These are phyloP conservation scores for Ustilago shanxiensis DNA, from an alignment of 1,284 basidiomycete species.

Conservation along the genomic window DNA sequence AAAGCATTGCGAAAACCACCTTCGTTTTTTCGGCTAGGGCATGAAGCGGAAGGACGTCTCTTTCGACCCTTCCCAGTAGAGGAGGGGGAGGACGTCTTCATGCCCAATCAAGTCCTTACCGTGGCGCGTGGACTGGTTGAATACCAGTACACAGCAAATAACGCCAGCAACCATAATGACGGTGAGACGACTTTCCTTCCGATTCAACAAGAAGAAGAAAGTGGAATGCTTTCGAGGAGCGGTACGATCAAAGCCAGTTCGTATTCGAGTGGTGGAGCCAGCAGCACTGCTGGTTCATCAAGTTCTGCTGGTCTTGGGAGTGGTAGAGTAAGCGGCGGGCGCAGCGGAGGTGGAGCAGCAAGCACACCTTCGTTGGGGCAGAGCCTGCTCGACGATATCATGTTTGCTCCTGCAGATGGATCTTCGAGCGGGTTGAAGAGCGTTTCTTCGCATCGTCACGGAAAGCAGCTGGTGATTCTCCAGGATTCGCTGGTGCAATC, in stretches of 20 bases:
- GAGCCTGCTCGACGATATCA: conserved; percentile 33
- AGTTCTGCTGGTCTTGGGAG: background rate
- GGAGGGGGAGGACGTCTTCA: conserved; percentile 40
- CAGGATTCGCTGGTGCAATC: conserved; percentile 60
- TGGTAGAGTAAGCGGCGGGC: conserved; percentile 1
- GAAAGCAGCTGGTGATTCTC: conserved; percentile 57
- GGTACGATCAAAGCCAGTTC: conserved; percentile 24
- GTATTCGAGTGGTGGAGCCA: background rate
- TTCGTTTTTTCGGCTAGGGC: conserved; percentile 60
- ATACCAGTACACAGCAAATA: conserved; percentile 33
- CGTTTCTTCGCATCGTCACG: conserved; percentile 35
- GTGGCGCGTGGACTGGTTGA: conserved; percentile 52
- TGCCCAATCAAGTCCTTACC: conserved; percentile 52
- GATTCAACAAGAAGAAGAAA: background rate
- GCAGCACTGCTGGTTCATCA: background rate
- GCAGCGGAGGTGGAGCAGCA: conserved; percentile 13
- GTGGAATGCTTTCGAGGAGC: conserved; percentile 14
- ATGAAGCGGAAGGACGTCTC: conserved; percentile 54
- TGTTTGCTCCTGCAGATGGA: conserved; percentile 34
- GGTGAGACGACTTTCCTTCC: conserved; percentile 25
- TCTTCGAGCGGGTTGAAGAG: conserved; percentile 30
- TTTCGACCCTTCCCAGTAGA: conserved; percentile 4
- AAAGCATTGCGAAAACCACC: conserved; percentile 39
- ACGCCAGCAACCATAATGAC: conserved; percentile 16
- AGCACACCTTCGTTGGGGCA: conserved; percentile 49